These are phyloP conservation scores for Candida ipomoeae DNA, from an alignment of 805 yeast species.

Conservation along the genomic window DNA sequence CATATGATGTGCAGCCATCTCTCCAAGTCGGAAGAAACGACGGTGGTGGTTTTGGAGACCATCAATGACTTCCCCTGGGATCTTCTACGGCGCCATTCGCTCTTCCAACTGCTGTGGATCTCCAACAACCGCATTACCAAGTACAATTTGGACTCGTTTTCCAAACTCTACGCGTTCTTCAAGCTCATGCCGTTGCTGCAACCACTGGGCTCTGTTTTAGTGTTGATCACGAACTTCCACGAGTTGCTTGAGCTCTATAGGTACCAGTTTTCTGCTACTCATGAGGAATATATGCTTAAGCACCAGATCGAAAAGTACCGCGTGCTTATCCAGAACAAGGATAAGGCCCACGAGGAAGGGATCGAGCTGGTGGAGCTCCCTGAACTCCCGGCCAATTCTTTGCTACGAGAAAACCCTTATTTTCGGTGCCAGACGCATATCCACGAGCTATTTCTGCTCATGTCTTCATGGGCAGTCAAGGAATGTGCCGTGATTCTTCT, in stretches of 20 bases:
- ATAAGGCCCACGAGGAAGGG: slow-evolving; percentile 23
- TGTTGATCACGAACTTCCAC: slow-evolving; percentile 31
- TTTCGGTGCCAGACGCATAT: slow-evolving; percentile 31
- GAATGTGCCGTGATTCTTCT: slow-evolving; percentile 26
- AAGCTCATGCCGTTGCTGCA: slow-evolving; percentile 10
- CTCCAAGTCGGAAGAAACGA: slow-evolving; percentile 7
- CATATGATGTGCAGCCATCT: slow-evolving; percentile 30
- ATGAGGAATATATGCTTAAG: slow-evolving; percentile 32
- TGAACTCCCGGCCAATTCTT: slow-evolving; percentile 29
- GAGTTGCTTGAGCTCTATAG: slow-evolving; percentile 34
- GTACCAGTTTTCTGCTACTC: slow-evolving; percentile 28
- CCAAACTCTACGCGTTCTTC: slow-evolving; percentile 22
- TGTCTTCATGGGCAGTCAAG: slow-evolving; percentile 22
- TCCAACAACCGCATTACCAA: slow-evolving; percentile 8
- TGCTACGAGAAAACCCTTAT: slow-evolving; percentile 28
- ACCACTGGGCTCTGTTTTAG: slow-evolving; percentile 14
- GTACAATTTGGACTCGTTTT: slow-evolving; percentile 26
- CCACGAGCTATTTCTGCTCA: slow-evolving; percentile 21
- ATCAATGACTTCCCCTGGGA: slow-evolving; percentile 29
- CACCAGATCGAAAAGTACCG: slow-evolving; percentile 28
- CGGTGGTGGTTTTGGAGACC: slow-evolving; percentile 31
- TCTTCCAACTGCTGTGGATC: slow-evolving; percentile 22
- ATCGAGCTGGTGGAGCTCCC: slow-evolving; percentile 20
- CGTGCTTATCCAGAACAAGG: slow-evolving; percentile 17
- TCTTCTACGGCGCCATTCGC: slow-evolving; percentile 18